Evolutionary conservation across 192 early-diverging fungal species (phyloP).

Genomic region (Backusella liffmaniae): DNA sequence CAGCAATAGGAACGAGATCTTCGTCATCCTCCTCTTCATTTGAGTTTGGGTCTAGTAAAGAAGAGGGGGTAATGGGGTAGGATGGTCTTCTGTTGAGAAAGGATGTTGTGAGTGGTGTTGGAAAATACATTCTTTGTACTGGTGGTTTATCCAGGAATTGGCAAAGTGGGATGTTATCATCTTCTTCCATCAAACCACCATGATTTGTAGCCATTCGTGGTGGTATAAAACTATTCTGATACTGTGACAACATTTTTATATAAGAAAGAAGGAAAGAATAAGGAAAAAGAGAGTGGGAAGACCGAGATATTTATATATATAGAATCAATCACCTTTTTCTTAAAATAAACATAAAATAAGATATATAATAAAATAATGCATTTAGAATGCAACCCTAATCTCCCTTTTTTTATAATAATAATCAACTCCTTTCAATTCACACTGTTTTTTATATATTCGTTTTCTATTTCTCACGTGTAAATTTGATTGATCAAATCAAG

Average conservation of each 20-base stretch:
- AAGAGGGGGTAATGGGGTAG: not conserved
- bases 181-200: not conserved
- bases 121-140: not conserved
- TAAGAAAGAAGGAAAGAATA: not conserved
- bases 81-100: slow-evolving; percentile 2
- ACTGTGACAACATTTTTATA: not conserved
- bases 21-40: slow-evolving; percentile 21
- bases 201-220: not conserved
- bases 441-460: not conserved
- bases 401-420: not conserved
- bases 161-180: slow-evolving; percentile 6
- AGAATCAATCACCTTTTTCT: not conserved
- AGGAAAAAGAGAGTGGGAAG: not conserved
- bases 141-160: slow-evolving; percentile 1
- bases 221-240: not conserved
- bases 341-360: not conserved
- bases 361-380: not conserved
- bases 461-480: not conserved
- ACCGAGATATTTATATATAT: not conserved
- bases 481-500: not conserved
- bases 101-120: not conserved
- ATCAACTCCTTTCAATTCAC: not conserved
- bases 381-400: not conserved
- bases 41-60: slow-evolving; percentile 9
- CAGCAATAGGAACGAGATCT: slow-evolving; percentile 17